Conservation (phyloP, 495 filamentous ascomycete genomes). For the Cenococcum geophilum region DNA sequence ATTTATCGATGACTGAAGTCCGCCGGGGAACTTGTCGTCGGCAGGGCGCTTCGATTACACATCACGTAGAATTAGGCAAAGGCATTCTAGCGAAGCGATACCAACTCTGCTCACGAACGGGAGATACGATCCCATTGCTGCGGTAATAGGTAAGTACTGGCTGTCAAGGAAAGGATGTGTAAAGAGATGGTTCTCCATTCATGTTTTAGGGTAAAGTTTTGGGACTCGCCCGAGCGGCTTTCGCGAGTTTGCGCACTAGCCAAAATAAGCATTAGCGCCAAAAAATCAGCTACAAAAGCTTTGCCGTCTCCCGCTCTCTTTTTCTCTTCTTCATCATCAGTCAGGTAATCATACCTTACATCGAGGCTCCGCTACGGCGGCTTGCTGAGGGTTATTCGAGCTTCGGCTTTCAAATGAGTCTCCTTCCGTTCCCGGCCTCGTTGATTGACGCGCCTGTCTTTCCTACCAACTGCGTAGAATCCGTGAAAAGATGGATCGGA, state of each 20-base stretch:
- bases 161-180: too few species aligned
- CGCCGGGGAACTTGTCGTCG: neutral
- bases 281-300: constrained; percentile 8
- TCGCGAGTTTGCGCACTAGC: neutral
- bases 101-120: too few species aligned
- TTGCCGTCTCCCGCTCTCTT: constrained; percentile 12
- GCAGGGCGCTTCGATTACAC: neutral
- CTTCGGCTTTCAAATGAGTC: constrained; percentile 40
- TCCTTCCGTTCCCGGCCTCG: constrained; percentile 54
- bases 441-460: constrained; percentile 41
- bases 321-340: constrained; percentile 46
- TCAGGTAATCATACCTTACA: constrained; percentile 41
- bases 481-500: constrained; percentile 43
- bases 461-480: constrained; percentile 40
- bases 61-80: neutral
- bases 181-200: too few species aligned
- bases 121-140: too few species aligned
- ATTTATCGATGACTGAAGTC: neutral
- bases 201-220: too few species aligned
- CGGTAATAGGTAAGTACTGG: too few species aligned
- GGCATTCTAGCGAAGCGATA: too few species aligned
- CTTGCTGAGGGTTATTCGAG: constrained; percentile 52
- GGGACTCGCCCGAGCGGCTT: neutral
- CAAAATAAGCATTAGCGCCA: neutral
- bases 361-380: constrained; percentile 46